Conservation (phyloP, 805 yeast genomes). For the Priceomyces carsonii region DNA sequence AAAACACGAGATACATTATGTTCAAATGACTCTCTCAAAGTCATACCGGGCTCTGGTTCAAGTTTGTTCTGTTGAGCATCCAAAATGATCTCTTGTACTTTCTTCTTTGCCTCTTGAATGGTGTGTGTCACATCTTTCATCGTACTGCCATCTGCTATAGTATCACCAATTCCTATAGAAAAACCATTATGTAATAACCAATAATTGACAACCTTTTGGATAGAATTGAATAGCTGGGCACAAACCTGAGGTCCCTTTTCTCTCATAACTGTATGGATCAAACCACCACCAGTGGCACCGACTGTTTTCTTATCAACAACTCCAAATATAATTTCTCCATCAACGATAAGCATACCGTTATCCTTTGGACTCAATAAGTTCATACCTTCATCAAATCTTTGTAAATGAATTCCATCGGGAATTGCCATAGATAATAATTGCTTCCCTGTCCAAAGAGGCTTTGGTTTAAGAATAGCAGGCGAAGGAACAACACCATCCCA, state of each 20-base stretch:
- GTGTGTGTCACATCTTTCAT: slow-evolving; percentile 93
- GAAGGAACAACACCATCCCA: slow-evolving; percentile 99
- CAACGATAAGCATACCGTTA: slow-evolving; percentile 91
- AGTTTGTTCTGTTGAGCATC: slow-evolving; percentile 89
- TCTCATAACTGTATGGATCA: slow-evolving; percentile 95
- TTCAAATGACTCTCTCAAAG: slow-evolving; percentile 96
- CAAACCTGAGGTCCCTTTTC: slow-evolving; percentile 93
- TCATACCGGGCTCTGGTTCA: slow-evolving; percentile 99
- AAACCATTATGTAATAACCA: slow-evolving; percentile 97
- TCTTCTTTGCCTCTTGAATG: slow-evolving; percentile 86
- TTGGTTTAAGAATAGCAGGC: slow-evolving; percentile 92
- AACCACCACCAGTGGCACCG: slow-evolving; percentile 98
- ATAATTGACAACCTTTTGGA: slow-evolving; percentile 93
- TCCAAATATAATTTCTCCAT: slow-evolving; percentile 97
- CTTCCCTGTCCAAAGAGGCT: slow-evolving; percentile 97
- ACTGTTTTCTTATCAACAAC: slow-evolving; percentile 98
- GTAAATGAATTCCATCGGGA: slow-evolving; percentile 94
- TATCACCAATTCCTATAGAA: slow-evolving; percentile 99
- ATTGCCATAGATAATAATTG: slow-evolving; percentile 90
- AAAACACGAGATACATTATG: slow-evolving; percentile 93
- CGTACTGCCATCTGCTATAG: slow-evolving; percentile 96
- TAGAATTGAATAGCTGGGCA: slow-evolving; percentile 85
- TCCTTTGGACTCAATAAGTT: slow-evolving; percentile 85
- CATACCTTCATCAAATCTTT: slow-evolving; percentile 88
- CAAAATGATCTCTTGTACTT: slow-evolving; percentile 89